Percentiles rank a stretch among this genome's conserved stretches.
These are phyloP conservation scores for Truncatella angustata DNA, from an alignment of 2,329 filamentous ascomycete species.

Conservation along the genomic window DNA sequence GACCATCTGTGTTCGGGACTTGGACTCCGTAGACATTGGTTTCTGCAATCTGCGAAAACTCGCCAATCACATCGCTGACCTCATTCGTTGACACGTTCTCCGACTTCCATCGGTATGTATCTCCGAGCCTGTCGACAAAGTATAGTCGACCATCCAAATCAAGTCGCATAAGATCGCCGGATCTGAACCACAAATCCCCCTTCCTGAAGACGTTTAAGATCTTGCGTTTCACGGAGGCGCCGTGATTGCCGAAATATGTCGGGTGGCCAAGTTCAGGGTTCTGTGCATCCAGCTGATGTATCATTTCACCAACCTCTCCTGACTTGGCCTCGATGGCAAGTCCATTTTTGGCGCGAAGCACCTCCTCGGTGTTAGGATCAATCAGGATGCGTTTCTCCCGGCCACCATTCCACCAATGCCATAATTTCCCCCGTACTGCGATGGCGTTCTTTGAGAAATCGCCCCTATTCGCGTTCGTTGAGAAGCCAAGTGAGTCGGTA, in stretches of 20 bases:
- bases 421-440: slow-evolving; percentile 65
- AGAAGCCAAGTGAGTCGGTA: slow-evolving; percentile 64
- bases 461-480: slow-evolving; percentile 57
- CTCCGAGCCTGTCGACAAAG: slow-evolving; percentile 67
- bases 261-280: slow-evolving; percentile 51
- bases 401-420: slow-evolving; percentile 51
- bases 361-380: slow-evolving; percentile 65
- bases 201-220: slow-evolving; percentile 60
- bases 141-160: slow-evolving; percentile 63
- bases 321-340: slow-evolving; percentile 61
- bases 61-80: slow-evolving; percentile 38
- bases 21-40: slow-evolving; percentile 42
- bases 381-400: slow-evolving; percentile 64
- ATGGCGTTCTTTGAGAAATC: slow-evolving; percentile 62
- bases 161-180: slow-evolving; percentile 62
- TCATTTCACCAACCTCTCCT: slow-evolving; percentile 68
- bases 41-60: slow-evolving; percentile 37
- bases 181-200: slow-evolving; percentile 67
- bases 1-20: slow-evolving; percentile 41
- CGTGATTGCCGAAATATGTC: slow-evolving; percentile 61
- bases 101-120: slow-evolving; percentile 67
- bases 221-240: slow-evolving; percentile 64
- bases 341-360: slow-evolving; percentile 62
- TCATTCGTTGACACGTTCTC: slow-evolving; percentile 46
- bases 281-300: slow-evolving; percentile 53